These are phyloP conservation scores for Yarrowia sp. DNA, from an alignment of 805 yeast species.

Conservation along the genomic window DNA sequence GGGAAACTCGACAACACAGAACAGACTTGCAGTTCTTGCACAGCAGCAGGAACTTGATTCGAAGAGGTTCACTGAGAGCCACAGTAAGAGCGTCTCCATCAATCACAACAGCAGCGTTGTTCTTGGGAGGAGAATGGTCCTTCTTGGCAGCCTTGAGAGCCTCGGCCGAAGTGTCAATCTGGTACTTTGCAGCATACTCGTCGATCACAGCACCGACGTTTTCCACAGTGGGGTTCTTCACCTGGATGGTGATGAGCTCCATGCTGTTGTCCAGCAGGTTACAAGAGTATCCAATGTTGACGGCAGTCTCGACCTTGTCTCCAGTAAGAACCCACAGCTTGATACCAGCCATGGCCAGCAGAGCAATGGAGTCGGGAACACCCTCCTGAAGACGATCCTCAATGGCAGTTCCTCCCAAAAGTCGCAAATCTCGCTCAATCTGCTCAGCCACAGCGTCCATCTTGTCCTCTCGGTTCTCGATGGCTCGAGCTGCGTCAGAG, in stretches of 20 bases:
- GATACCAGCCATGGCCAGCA: conserved; percentile 70
- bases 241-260: conserved; percentile 60
- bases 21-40: conserved; percentile 79
- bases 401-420: conserved; percentile 83
- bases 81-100: conserved; percentile 68
- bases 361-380: conserved; percentile 73
- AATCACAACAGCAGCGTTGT: conserved; percentile 60
- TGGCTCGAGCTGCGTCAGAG: conserved; percentile 55
- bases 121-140: conserved; percentile 65
- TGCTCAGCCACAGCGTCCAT: conserved; percentile 61
- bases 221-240: conserved; percentile 33
- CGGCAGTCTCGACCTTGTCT: conserved; percentile 82
- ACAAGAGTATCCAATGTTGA: conserved; percentile 81
- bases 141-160: conserved; percentile 50
- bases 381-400: conserved; percentile 79
- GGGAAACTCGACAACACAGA: conserved; percentile 80
- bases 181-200: conserved; percentile 51
- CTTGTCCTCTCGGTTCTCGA: conserved; percentile 59
- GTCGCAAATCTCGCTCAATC: conserved; percentile 55
- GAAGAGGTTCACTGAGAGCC: conserved; percentile 48
- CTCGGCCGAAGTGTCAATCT: conserved; percentile 47
- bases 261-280: conserved; percentile 67
- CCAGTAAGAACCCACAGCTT: conserved; percentile 85
- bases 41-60: conserved; percentile 60
- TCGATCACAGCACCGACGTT: conserved; percentile 41